A percentile compares a stretch with the other conserved stretches of the same genome.
Evolutionary conservation across 495 filamentous ascomycete genomes (phyloP).

Genomic region (Penicillium antarcticum): DNA sequence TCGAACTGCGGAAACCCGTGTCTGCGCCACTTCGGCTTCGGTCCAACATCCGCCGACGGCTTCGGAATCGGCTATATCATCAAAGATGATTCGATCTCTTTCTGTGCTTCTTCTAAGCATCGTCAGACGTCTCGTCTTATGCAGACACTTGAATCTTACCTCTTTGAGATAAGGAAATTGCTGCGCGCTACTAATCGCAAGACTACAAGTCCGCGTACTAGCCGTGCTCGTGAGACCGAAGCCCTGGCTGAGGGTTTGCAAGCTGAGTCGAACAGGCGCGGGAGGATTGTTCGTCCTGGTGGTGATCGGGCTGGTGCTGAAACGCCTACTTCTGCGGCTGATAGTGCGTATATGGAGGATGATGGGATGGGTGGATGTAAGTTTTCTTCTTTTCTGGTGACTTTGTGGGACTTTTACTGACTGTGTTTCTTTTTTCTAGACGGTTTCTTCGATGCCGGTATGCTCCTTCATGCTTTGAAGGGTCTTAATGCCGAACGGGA

Average conservation of each 20-base stretch:
- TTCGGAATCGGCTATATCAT: conserved; percentile 99
- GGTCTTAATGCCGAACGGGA: conserved; percentile 53
- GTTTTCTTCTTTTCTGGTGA: conserved; percentile 32
- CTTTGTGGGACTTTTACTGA: conserved; percentile 21
- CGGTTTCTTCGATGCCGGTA: conserved; percentile 94
- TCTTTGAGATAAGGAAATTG: conserved; percentile 84
- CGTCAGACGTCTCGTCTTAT: conserved; percentile 88
- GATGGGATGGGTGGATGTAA: conserved; percentile 91
- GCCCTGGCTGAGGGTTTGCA: conserved; percentile 44
- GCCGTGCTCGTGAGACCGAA: conserved; percentile 66
- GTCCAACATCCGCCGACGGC: conserved; percentile 88
- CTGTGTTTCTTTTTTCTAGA: conserved; percentile 47
- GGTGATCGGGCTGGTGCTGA: conserved; percentile 42
- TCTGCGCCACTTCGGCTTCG: conserved; percentile 95
- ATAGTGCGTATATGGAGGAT: conserved; percentile 69
- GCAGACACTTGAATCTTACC: conserved; percentile 83
- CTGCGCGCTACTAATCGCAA: conserved; percentile 63
- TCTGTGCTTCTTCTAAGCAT: conserved; percentile 90
- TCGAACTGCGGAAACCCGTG: conserved; percentile 99
- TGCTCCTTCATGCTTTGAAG: conserved; percentile 85
- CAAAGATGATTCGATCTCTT: conserved; percentile 89
- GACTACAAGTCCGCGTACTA: conserved; percentile 50
- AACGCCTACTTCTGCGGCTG: conserved; percentile 59
- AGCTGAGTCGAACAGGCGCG: conserved; percentile 37
- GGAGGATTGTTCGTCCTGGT: conserved; percentile 38